Evolutionary conservation across 495 filamentous ascomycete genomes (phyloP).

Genomic region (Aspergillus taichungensis): DNA sequence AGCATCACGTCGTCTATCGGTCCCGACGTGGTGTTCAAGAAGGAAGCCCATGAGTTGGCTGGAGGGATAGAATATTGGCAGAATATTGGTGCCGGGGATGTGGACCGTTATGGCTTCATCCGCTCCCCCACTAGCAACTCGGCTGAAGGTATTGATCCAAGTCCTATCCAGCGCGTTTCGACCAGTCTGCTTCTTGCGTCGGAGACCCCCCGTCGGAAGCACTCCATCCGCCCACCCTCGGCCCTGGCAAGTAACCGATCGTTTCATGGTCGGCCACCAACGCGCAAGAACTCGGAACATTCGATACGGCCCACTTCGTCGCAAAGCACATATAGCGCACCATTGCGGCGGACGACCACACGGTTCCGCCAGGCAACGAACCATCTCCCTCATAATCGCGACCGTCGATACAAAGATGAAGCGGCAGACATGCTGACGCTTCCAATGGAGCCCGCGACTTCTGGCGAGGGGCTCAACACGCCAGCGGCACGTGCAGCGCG

Average conservation of each 20-base stretch:
- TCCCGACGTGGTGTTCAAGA: slow-evolving; percentile 21
- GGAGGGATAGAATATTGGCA: slow-evolving; percentile 96
- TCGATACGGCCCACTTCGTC: slow-evolving; percentile 36
- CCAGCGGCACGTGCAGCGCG: slow-evolving; percentile 51
- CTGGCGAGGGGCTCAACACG: slow-evolving; percentile 44
- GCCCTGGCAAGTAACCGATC: slow-evolving; percentile 32
- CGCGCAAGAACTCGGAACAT: slow-evolving; percentile 30
- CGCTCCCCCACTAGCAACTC: slow-evolving; percentile 33
- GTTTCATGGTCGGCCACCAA: slow-evolving; percentile 47
- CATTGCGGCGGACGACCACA: slow-evolving; percentile 30
- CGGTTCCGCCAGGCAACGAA: slow-evolving; percentile 60
- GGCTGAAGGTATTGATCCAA: slow-evolving; percentile 33
- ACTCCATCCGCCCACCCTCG: slow-evolving; percentile 43
- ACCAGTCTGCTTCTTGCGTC: slow-evolving; percentile 57
- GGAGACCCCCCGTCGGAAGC: slow-evolving; percentile 50
- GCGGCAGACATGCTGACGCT: slow-evolving; percentile 84
- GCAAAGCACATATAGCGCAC: slow-evolving; percentile 35
- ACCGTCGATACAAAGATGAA: slow-evolving; percentile 70
- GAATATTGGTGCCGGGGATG: slow-evolving; percentile 73
- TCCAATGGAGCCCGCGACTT: slow-evolving; percentile 55
- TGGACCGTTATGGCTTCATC: slow-evolving; percentile 96
- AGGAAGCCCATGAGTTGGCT: slow-evolving; percentile 54
- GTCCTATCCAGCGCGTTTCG: slow-evolving; percentile 55
- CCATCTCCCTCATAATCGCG: slow-evolving; percentile 63
- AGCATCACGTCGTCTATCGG: slow-evolving; percentile 6